Percentiles rank a stretch among this genome's conserved stretches.
Evolutionary conservation across 2,329 filamentous ascomycete species (phyloP).

Genomic region (Penicillium sclerotiorum): DNA sequence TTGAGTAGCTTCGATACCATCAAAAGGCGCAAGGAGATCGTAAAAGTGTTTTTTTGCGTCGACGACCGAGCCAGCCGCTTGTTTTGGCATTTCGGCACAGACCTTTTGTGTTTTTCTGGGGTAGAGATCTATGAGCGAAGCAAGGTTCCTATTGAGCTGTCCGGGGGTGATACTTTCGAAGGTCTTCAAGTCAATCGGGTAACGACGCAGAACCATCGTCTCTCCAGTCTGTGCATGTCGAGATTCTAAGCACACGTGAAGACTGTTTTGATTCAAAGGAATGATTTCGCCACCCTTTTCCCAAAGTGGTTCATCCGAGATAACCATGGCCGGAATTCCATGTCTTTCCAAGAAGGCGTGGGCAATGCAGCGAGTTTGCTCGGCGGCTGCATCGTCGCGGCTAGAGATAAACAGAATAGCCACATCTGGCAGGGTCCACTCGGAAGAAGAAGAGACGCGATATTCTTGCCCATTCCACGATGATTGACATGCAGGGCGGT

Average conservation of each 20-base stretch:
- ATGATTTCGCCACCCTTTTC: conserved; percentile 36
- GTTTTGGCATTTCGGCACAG: conserved; percentile 14
- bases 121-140: conserved; percentile 42
- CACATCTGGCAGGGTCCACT: conserved; percentile 50
- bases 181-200: conserved; percentile 50
- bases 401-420: conserved; percentile 49
- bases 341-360: conserved; percentile 48
- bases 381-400: conserved; percentile 30
- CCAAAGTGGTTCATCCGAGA: conserved; percentile 49
- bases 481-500: conserved; percentile 41
- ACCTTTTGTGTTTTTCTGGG: conserved; percentile 28
- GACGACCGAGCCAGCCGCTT: conserved; percentile 15
- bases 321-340: conserved; percentile 46
- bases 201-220: conserved; percentile 38
- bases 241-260: conserved; percentile 49
- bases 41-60: conserved; percentile 30
- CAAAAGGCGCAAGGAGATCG: conserved; percentile 27
- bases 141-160: conserved; percentile 51
- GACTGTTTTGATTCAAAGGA: conserved; percentile 43
- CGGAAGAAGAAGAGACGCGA: conserved; percentile 39
- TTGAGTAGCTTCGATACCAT: conserved; percentile 23
- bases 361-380: conserved; percentile 37
- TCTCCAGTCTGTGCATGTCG: conserved; percentile 38
- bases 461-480: conserved; percentile 42
- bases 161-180: conserved; percentile 51